Evolutionary conservation across 345 rosid species (phyloP).

Genomic region (Angophora floribunda): DNA sequence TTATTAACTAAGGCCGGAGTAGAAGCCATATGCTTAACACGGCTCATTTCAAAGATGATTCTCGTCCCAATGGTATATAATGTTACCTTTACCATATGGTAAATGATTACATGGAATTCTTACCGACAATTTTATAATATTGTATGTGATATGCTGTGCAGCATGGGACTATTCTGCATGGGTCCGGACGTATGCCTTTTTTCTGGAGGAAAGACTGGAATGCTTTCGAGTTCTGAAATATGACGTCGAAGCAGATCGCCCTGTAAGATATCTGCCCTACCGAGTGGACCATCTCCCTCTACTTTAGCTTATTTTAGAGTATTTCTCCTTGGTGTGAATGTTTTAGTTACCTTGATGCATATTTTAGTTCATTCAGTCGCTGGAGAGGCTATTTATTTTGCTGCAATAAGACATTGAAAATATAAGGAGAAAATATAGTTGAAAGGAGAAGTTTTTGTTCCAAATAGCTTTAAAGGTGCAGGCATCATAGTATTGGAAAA

Average conservation of each 20-base stretch:
- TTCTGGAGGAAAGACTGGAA: slow-evolving; percentile 93
- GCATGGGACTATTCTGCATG: slow-evolving; percentile 98
- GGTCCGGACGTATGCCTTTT: slow-evolving; percentile 87
- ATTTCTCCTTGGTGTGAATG: background rate
- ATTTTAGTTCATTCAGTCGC: background rate
- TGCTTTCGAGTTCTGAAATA: slow-evolving; percentile 87
- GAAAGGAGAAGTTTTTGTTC: background rate
- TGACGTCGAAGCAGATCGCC: slow-evolving; percentile 74
- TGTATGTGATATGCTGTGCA: slow-evolving; percentile 13
- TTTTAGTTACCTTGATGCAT: background rate
- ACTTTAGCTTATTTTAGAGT: background rate
- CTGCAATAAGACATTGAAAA: background rate
- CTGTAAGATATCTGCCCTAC: slow-evolving; percentile 38
- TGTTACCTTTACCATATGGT: background rate
- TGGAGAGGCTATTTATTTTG: background rate
- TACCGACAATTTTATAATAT: background rate
- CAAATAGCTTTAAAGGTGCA: background rate
- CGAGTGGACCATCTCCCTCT: background rate
- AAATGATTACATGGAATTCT: background rate
- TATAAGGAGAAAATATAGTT: background rate
- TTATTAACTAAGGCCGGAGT: slow-evolving; percentile 88
- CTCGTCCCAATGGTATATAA: slow-evolving; percentile 76
- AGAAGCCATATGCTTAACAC: slow-evolving; percentile 91
- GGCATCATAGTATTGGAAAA: background rate
- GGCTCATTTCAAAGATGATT: slow-evolving; percentile 98